Evolutionary conservation across 495 filamentous ascomycete species (phyloP).

Genomic region (Neurospora sp.): DNA sequence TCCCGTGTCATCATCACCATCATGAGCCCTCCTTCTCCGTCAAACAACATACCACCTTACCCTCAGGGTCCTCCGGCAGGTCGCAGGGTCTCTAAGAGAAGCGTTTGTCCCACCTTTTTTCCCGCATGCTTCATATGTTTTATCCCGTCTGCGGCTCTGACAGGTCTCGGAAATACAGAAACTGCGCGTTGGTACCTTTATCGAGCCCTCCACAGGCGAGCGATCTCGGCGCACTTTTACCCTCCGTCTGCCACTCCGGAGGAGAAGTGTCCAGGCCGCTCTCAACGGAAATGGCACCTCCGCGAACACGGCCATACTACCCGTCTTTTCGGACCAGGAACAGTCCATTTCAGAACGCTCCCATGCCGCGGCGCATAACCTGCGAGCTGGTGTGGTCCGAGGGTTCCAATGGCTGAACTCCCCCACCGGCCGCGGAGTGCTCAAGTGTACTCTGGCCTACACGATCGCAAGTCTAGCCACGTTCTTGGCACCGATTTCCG

Average conservation of each 20-base stretch:
- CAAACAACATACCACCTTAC: not conserved
- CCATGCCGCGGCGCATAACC: constrained; percentile 20
- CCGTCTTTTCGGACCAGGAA: constrained; percentile 7
- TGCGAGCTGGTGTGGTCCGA: constrained; percentile 10
- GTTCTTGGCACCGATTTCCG: constrained; percentile 64
- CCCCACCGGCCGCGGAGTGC: constrained; percentile 56
- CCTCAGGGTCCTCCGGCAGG: constrained; percentile 7
- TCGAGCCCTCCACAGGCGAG: constrained; percentile 51
- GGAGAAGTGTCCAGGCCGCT: constrained; percentile 11
- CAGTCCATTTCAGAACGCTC: constrained; percentile 17
- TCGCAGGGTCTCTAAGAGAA: constrained; percentile 26
- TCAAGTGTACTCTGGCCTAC: constrained; percentile 94
- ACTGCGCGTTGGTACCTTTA: constrained; percentile 51
- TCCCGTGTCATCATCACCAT: not conserved
- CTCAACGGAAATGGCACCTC: constrained; percentile 11
- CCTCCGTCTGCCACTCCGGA: constrained; percentile 28
- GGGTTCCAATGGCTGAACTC: constrained; percentile 36
- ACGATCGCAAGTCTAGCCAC: constrained; percentile 80
- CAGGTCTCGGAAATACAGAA: constrained; percentile 24
- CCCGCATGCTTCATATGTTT: not conserved
- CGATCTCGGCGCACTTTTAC: constrained; percentile 48
- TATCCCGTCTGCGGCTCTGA: not conserved
- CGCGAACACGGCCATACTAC: not conserved
- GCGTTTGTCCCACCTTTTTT: constrained; percentile 11
- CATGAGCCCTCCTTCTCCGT: constrained; percentile 24